Evolutionary conservation across 1,284 basidiomycete genomes (phyloP).

Genomic region (Irpex lacteus): DNA sequence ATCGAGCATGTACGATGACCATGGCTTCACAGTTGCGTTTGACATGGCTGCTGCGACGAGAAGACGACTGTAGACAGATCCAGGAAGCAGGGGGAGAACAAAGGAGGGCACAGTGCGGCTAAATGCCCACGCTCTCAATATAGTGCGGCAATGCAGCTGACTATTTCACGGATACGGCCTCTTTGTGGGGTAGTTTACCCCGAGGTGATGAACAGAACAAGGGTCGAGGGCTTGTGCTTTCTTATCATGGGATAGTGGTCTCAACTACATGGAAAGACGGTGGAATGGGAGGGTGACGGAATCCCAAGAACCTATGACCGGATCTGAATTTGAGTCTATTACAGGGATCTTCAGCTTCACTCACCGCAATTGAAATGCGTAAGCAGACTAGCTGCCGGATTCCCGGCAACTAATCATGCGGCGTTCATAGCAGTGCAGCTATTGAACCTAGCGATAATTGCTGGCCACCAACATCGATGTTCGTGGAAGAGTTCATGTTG

Average conservation of each 20-base stretch:
- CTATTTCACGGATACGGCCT: background rate
- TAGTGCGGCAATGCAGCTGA: background rate
- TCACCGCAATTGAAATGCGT: background rate
- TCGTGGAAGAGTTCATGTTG: background rate
- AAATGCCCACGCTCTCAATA: background rate
- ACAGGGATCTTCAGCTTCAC: background rate
- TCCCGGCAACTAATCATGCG: background rate
- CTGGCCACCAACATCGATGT: background rate
- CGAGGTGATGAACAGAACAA: background rate
- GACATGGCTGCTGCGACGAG: background rate
- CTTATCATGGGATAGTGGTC: background rate
- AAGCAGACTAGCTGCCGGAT: background rate
- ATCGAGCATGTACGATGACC: constrained; percentile 29
- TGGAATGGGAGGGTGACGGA: background rate
- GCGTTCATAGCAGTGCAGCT: background rate
- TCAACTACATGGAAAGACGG: background rate
- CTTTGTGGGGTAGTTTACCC: background rate
- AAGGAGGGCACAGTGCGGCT: background rate
- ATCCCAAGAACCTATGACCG: background rate
- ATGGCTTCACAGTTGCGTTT: constrained; percentile 10
- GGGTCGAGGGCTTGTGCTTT: background rate
- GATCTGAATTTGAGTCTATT: background rate
- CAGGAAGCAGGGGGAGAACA: background rate
- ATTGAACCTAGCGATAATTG: background rate
- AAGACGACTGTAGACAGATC: background rate